Evolutionary conservation across 2,329 filamentous ascomycete genomes (phyloP), one percentile per base, ranked within the genome.

Genomic region (Drechslera avenae): DNA sequence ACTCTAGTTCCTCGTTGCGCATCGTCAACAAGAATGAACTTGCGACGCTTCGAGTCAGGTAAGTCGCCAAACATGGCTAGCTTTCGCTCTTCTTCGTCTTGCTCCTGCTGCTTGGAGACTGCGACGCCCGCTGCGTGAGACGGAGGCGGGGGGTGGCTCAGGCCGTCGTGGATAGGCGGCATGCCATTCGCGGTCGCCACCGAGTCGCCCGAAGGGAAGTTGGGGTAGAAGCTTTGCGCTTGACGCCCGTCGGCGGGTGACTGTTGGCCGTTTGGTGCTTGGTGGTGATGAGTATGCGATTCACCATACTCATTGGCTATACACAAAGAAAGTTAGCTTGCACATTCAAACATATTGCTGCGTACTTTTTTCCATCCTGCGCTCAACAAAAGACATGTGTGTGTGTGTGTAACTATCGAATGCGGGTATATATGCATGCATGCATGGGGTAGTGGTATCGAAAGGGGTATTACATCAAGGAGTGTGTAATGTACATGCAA

Each of bases 1-100:
- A 97, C 86, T 34, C 91, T 85, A 42, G 85, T 87, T 44, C 88
- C 88, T 14, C 69, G 68, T 46, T 91, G 88, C 44, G 85, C 86
- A 72, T 97, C 93, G 60, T 97, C 92, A 21, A 97, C 91, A 8
- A 97, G 84, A 62, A 97, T 96, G 74, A 97, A 97, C 75, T 97
- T 97, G 70, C 93, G 88, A 68, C 91, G 90, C 78, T 96, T 96
- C 44, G 88, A 86, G 66, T 94, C 91, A 1, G 92, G 91, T 44
- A 96, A 83, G 60, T 94, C 88, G 40, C 91, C 90, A 73, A 97
- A 97, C 36, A 97, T 83, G 40, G 86, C 85, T 13, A 86, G 83
- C 44, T 80, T 87, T 78, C 72, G 70, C 54, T 84, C 82, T 64
- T 86, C 80, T 55, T 81, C 78, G 52, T 82, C 79, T 59, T 82